Evolutionary conservation across 1,284 basidiomycete species (phyloP).

Genomic region (Microbotryum silenes-acaulis): DNA sequence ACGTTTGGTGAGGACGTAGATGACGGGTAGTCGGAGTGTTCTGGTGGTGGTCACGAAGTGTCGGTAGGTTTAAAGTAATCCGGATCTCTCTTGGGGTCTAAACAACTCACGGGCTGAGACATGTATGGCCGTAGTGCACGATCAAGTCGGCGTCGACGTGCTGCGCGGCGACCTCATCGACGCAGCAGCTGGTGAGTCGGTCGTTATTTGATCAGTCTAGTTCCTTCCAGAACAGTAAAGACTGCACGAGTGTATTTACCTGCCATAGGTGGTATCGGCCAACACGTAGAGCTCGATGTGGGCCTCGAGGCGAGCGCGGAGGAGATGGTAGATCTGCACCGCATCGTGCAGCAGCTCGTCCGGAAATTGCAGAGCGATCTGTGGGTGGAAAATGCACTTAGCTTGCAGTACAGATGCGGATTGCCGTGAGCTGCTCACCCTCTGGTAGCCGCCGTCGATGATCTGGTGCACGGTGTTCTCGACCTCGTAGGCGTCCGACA

Average conservation of each 20-base stretch:
- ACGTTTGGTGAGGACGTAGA: slow-evolving; percentile 76
- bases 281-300: slow-evolving; percentile 72
- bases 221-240: no score
- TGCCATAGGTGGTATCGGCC: slow-evolving; percentile 95
- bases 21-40: slow-evolving; percentile 67
- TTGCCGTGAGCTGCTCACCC: slow-evolving; percentile 33
- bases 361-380: slow-evolving; percentile 92
- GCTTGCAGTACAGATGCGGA: neutral
- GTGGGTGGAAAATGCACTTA: neutral
- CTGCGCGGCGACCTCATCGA: slow-evolving; percentile 90
- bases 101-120: slow-evolving; percentile 67
- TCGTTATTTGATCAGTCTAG: neutral
- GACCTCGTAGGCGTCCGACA: slow-evolving; percentile 44
- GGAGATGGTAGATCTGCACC: slow-evolving; percentile 69
- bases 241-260: slow-evolving; percentile 47
- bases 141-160: slow-evolving; percentile 87
- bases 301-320: slow-evolving; percentile 53
- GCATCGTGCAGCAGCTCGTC: slow-evolving; percentile 85
- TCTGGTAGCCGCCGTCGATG: slow-evolving; percentile 41
- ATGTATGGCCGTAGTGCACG: slow-evolving; percentile 95
- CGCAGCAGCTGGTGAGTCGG: slow-evolving; percentile 65
- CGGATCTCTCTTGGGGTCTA: no score
- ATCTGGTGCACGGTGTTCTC: slow-evolving; percentile 41
- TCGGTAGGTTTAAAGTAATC: no score
- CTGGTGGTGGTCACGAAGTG: slow-evolving; percentile 32